Conservation (phyloP, 1,284 basidiomycete genomes). For the Trametes hirsuta region DNA sequence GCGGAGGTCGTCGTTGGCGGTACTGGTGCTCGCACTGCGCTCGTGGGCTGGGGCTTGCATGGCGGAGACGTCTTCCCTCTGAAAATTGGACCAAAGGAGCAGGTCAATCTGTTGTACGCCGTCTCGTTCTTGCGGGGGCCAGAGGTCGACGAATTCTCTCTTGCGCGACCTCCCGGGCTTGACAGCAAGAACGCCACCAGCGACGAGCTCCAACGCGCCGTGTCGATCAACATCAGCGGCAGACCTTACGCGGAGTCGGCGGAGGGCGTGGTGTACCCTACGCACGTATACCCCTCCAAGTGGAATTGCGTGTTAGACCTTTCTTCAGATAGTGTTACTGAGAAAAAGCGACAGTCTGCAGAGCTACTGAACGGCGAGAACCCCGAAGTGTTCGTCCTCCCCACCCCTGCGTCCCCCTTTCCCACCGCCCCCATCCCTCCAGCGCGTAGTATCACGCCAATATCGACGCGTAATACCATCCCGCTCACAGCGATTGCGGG, state of each 20-base stretch:
- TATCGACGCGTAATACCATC: slow-evolving; percentile 34
- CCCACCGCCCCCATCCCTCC: slow-evolving; percentile 39
- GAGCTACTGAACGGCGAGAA: slow-evolving; percentile 16
- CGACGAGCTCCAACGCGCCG: slow-evolving; percentile 68
- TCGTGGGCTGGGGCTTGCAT: slow-evolving; percentile 67
- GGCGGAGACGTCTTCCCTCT: slow-evolving; percentile 72
- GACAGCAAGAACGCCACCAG: slow-evolving; percentile 14
- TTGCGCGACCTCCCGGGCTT: slow-evolving; percentile 31
- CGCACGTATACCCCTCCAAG: slow-evolving; percentile 73
- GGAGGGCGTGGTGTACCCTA: slow-evolving; percentile 53
- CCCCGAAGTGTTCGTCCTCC: slow-evolving; percentile 54
- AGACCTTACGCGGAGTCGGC: slow-evolving; percentile 51
- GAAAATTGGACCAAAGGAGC: slow-evolving; percentile 66
- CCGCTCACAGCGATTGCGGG: slow-evolving; percentile 48
- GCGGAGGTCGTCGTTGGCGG: slow-evolving; percentile 77
- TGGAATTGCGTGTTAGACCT: slow-evolving; percentile 91
- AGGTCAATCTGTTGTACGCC: slow-evolving; percentile 86
- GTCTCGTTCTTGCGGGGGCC: slow-evolving; percentile 73
- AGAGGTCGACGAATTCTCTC: slow-evolving; percentile 52
- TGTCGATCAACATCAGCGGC: slow-evolving; percentile 78
- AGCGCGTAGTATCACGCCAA: slow-evolving; percentile 11
- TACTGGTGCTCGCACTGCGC: slow-evolving; percentile 68
- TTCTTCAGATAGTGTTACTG: slow-evolving; percentile 38
- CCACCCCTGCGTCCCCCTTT: slow-evolving; percentile 77
- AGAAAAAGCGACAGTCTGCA: slow-evolving; percentile 9